Evolutionary conservation across 805 yeast species (phyloP), one percentile per base, ranked within the genome.

Genomic region (Tetrapisispora nanseiensis): DNA sequence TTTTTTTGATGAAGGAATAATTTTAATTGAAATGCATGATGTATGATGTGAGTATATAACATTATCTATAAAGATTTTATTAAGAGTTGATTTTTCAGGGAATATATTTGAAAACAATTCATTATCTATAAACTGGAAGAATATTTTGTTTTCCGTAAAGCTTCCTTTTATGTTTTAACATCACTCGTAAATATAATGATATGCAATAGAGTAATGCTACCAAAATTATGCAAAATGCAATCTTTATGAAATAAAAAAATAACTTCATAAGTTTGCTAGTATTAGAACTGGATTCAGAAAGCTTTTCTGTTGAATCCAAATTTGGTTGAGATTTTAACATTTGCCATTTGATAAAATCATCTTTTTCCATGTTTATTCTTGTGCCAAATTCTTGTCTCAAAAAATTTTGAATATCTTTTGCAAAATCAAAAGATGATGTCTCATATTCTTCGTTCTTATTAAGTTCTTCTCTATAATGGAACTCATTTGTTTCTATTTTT

Each of bases 401-500:
- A 37, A 51, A 59, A 24, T 45, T 29, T 35, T 50, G 46, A 33
- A 50, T 48, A 34, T 59, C 62, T 27, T 48, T 45, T 3, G 46
- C 51, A 42, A 49, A 55, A 30, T 49, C 54, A 27, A 37, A 47
- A 3, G 52, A 39, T 2, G 41, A 39, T 26, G 52, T 57, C 19
- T 43, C 38, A 4, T 45, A 33, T 29, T 48, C 56, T 37, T 46
- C 53, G 13, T 36, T 45, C 30, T 44, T 48, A 24, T 35, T 35
- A 6, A 35, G 13, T 20, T 35, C 38, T 18, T 35, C 8, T 12
- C 45, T 30, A 49, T 55, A 54, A 48, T 59, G 62, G 24, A 83
- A 71, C 9, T 76, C 75, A 47, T 61, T 74, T 2, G 83, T 72
- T 39, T 67, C 62, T 39, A 80, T 71, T 18, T 69, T 70, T 44